Evolutionary conservation across 192 early-diverging fungal species (phyloP).

Genomic region (Paraglomus brasilianum): DNA sequence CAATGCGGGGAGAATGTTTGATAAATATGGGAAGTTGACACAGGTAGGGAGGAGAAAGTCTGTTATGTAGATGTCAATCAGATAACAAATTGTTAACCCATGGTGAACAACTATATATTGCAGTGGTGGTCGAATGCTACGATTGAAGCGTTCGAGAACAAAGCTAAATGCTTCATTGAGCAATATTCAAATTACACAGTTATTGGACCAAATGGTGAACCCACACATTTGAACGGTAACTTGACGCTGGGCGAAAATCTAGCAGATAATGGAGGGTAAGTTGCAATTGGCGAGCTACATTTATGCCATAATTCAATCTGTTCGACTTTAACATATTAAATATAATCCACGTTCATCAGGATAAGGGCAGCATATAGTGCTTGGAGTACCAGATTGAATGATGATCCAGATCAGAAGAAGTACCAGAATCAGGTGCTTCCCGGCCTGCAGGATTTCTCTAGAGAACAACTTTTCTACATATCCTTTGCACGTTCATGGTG

Average conservation of each 20-base stretch:
- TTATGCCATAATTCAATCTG: no score
- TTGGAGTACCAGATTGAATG: neutral
- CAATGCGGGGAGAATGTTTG: constrained; percentile 52
- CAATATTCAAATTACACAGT: constrained; percentile 61
- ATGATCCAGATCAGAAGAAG: neutral
- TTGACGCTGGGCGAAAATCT: constrained; percentile 64
- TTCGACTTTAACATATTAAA: neutral
- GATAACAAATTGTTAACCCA: neutral
- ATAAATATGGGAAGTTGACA: constrained; percentile 50
- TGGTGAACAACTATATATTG: neutral
- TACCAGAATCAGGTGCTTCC: constrained; percentile 42
- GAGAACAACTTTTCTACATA: constrained; percentile 67
- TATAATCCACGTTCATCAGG: no score
- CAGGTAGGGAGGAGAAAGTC: constrained; percentile 33
- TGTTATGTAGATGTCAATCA: constrained; percentile 43
- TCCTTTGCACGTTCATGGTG: constrained; percentile 74
- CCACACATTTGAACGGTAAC: constrained; percentile 52
- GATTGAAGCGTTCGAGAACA: constrained; percentile 46
- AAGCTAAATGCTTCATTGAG: constrained; percentile 61
- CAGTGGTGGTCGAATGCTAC: constrained; percentile 74
- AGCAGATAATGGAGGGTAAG: constrained; percentile 69
- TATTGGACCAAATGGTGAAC: constrained; percentile 39
- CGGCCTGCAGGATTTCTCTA: constrained; percentile 53
- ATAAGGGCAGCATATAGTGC: neutral
- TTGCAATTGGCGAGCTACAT: neutral